Evolutionary conservation across 2,329 filamentous ascomycete species (phyloP).

Genomic region (Calonectria hongkongensis): DNA sequence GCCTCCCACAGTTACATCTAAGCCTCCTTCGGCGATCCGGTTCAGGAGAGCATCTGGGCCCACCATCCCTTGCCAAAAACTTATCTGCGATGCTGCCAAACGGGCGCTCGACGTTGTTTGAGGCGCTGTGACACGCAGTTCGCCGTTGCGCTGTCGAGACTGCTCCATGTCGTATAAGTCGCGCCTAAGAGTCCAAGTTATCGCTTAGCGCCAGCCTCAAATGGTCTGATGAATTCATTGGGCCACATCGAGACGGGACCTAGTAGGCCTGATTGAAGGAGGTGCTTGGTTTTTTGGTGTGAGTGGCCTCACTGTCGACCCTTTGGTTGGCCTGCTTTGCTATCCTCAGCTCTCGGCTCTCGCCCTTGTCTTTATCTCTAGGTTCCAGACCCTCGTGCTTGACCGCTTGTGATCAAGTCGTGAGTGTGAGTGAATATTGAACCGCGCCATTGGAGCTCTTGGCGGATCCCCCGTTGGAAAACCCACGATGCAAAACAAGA

Average conservation of each 20-base stretch:
- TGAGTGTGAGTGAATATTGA: constrained; percentile 10
- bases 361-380: not conserved
- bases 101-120: constrained; percentile 5
- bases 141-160: constrained; percentile 16
- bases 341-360: not conserved
- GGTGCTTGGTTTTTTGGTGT: constrained; percentile 10
- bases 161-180: constrained; percentile 19
- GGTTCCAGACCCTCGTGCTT: not conserved
- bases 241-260: not conserved
- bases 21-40: constrained; percentile 38
- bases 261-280: constrained; percentile 6
- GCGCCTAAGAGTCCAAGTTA: constrained; percentile 4
- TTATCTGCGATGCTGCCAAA: not conserved
- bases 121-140: constrained; percentile 21
- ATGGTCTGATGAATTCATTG: constrained; percentile 3
- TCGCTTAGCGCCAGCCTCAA: constrained; percentile 19
- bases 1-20: constrained; percentile 38
- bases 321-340: constrained; percentile 8
- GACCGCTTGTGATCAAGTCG: constrained; percentile 17
- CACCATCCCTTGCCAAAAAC: constrained; percentile 14
- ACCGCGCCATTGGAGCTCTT: constrained; percentile 3
- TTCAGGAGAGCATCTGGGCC: constrained; percentile 9
- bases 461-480: constrained; percentile 25
- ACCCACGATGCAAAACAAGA: constrained; percentile 22
- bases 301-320: not conserved